These are phyloP conservation scores for Vitis rupestris DNA, from an alignment of 164 flowering plant species.

Conservation along the genomic window DNA sequence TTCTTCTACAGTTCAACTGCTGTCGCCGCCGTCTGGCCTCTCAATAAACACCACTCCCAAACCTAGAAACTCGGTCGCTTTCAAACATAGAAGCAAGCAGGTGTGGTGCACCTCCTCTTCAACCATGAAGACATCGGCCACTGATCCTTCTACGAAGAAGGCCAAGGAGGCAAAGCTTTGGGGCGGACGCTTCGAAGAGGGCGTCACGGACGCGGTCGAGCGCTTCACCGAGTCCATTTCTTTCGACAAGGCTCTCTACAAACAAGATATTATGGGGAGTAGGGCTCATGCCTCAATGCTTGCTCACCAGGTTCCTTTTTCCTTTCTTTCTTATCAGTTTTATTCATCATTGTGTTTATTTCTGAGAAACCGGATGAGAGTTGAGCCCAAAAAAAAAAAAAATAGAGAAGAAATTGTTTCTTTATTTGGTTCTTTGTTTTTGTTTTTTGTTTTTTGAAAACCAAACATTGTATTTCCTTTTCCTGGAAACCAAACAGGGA, in stretches of 20 bases:
- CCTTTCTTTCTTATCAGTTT: not conserved
- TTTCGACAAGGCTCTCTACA: constrained; percentile 77
- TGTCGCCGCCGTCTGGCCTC: not conserved
- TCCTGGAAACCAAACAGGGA: not conserved
- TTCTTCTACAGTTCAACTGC: not conserved
- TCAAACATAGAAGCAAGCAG: not conserved
- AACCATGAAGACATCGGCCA: not conserved
- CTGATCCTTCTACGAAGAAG: not conserved
- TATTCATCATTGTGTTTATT: not conserved
- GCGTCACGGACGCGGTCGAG: constrained; percentile 89
- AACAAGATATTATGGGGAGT: constrained; percentile 90
- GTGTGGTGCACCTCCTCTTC: not conserved
- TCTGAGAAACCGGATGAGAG: not conserved
- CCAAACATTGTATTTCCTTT: no score
- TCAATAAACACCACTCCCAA: not conserved
- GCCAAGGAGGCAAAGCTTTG: constrained; percentile 80
- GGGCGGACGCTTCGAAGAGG: constrained; percentile 96
- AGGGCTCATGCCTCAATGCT: constrained; percentile 96
- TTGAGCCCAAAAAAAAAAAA: not conserved
- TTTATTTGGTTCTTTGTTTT: no score
- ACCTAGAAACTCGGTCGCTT: not conserved
- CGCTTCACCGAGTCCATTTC: constrained; percentile 95
- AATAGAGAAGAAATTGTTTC: not conserved
- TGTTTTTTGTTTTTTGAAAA: no score
- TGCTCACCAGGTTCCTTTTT: constrained; percentile 63